These are phyloP conservation scores for Petunia secreta DNA, from an alignment of 257 asterid genomes.

Conservation along the genomic window DNA sequence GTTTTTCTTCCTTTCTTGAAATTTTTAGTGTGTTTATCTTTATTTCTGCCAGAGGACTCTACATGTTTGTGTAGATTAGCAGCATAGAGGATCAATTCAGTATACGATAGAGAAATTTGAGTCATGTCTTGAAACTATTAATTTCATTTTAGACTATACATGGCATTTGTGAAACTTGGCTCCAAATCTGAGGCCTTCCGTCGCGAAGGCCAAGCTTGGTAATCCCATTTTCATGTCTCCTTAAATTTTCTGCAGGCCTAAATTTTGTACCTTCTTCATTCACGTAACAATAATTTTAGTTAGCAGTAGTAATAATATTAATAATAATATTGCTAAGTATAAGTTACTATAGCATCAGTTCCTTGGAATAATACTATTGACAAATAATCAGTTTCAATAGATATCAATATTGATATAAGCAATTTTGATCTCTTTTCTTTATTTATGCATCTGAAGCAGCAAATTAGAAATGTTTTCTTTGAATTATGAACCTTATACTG, in stretches of 20 bases:
- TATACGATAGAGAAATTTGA: background rate
- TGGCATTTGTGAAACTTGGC: conserved; percentile 28
- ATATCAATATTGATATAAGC: background rate
- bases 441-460: conserved; percentile 6
- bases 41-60: background rate
- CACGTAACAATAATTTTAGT: background rate
- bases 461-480: background rate
- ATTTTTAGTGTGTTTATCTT: background rate
- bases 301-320: background rate
- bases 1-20: background rate
- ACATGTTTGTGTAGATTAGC: background rate
- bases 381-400: background rate
- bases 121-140: background rate
- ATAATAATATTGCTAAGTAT: background rate
- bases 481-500: background rate
- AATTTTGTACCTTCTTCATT: background rate
- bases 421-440: background rate
- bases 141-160: background rate
- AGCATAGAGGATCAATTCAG: background rate
- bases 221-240: background rate
- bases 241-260: background rate
- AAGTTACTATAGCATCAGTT: too few species aligned
- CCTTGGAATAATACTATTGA: background rate
- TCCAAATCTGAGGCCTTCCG: conserved; percentile 25
- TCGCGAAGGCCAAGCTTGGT: conserved; percentile 31